A percentile compares a stretch with the other conserved stretches of the same genome.
Conservation (phyloP, 2,329 filamentous ascomycete genomes). For the Cladosporium austrohemisphaericum region DNA sequence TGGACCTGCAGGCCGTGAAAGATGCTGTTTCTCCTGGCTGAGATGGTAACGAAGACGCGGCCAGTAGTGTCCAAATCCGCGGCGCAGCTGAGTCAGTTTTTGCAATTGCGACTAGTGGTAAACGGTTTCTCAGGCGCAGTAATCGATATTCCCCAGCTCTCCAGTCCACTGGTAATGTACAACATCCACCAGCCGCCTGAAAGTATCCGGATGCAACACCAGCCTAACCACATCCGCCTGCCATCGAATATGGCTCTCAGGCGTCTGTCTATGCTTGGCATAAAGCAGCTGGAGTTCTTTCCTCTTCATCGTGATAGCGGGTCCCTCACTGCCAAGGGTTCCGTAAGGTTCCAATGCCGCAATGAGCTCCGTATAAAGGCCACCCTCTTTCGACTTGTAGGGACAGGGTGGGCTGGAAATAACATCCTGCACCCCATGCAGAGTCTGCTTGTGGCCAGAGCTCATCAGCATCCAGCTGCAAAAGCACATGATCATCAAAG, state of each 20-base stretch:
- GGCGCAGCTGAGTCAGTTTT: too few species aligned
- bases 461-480: slow-evolving; percentile 13
- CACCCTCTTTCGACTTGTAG: not conserved
- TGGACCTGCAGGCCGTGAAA: slow-evolving; percentile 20
- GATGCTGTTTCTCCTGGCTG: slow-evolving; percentile 14
- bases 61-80: too few species aligned
- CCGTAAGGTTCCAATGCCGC: not conserved
- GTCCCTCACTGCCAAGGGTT: not conserved
- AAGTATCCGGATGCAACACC: not conserved
- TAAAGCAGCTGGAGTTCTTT: slow-evolving; percentile 4
- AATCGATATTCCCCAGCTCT: not conserved
- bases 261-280: not conserved
- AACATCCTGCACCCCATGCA: not conserved
- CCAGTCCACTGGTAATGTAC: slow-evolving; percentile 5
- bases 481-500: not conserved
- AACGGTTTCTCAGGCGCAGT: too few species aligned
- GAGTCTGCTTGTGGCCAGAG: slow-evolving; percentile 2
- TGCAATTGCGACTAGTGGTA: too few species aligned
- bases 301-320: not conserved
- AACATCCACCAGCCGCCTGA: slow-evolving; percentile 4
- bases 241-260: slow-evolving; percentile 1
- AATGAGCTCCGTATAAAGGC: not conserved
- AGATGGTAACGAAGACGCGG: not conserved
- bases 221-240: not conserved
- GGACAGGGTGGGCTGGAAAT: not conserved